phyloP scores from a whole-genome alignment of 106 monocot species.

The Apostasia shenzhenica region DNA sequence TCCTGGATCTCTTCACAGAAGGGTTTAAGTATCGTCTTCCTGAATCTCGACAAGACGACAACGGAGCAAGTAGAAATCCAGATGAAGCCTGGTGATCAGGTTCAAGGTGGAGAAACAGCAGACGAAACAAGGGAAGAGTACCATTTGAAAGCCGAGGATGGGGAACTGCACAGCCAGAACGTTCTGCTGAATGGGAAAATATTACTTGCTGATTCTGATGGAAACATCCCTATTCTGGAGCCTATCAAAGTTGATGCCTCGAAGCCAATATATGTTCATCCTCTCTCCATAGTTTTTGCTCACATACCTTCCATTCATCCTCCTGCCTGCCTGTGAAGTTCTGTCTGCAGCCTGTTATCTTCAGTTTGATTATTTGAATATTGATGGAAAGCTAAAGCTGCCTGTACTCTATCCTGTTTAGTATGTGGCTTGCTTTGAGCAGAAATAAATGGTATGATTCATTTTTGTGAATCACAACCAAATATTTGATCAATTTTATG shows the following conservation, averaged over 20 bases:
- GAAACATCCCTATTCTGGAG: constrained; percentile 43
- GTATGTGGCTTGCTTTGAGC: too few relatives aligned
- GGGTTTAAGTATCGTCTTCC: constrained; percentile 64
- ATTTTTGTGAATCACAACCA: too few relatives aligned
- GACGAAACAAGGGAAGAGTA: constrained; percentile 60
- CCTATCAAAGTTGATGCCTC: constrained; percentile 30
- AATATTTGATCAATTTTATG: too few relatives aligned
- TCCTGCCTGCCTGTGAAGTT: constrained; percentile 26
- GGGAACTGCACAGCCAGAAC: constrained; percentile 59
- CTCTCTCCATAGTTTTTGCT: constrained; percentile 67
- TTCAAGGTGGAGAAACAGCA: constrained; percentile 7
- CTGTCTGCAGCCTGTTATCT: too few relatives aligned
- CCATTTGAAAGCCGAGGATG: constrained; percentile 66
- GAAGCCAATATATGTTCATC: constrained; percentile 42
- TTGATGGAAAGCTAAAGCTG: too few relatives aligned
- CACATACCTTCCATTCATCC: constrained; percentile 55
- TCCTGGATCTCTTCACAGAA: constrained; percentile 21
- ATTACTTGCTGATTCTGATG: constrained; percentile 31
- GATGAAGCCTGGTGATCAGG: not conserved
- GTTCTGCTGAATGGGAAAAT: constrained; percentile 59
- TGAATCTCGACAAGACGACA: constrained; percentile 61
- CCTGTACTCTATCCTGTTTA: too few relatives aligned
- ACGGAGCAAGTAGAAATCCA: constrained; percentile 32
- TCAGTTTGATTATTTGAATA: too few relatives aligned
- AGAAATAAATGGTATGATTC: too few relatives aligned